A percentile compares a stretch with the other conserved stretches of the same genome.
phyloP scores from a whole-genome alignment of 2,329 filamentous ascomycete genomes.

The Diatrype stigma region DNA sequence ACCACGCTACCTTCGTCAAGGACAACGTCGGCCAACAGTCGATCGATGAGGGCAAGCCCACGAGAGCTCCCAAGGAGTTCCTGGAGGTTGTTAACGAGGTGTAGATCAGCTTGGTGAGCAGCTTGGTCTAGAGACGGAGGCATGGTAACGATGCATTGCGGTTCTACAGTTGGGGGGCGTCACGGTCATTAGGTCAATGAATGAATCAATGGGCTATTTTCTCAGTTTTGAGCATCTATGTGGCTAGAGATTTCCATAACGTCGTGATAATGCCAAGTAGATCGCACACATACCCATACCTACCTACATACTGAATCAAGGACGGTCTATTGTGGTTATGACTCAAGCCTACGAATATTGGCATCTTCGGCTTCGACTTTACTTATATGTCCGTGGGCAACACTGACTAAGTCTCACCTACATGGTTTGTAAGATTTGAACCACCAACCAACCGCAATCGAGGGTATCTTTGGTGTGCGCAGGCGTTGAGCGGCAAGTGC shows the following conservation, averaged over 20 bases:
- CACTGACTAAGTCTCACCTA: too few species aligned
- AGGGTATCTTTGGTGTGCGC: too few species aligned
- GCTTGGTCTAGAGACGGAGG: constrained; percentile 20
- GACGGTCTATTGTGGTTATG: too few species aligned
- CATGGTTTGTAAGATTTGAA: too few species aligned
- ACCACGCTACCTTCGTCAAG: constrained; percentile 86
- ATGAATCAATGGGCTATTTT: constrained; percentile 20
- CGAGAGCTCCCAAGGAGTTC: constrained; percentile 28
- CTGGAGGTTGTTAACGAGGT: constrained; percentile 25
- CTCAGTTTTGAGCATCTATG: constrained; percentile 4
- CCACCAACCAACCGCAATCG: too few species aligned
- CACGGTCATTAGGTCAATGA: constrained; percentile 31
- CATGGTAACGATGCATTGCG: constrained; percentile 16
- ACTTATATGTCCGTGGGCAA: too few species aligned
- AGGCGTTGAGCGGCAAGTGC: too few species aligned
- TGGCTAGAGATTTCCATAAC: constrained; percentile 3
- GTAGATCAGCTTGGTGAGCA: constrained; percentile 33
- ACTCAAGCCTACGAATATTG: too few species aligned
- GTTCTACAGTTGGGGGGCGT: constrained; percentile 28
- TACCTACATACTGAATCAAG: too few species aligned
- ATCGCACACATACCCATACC: neutral
- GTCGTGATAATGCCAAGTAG: neutral
- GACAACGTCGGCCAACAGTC: constrained; percentile 74
- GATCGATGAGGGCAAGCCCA: constrained; percentile 58
- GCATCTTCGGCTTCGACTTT: too few species aligned